phyloP scores from a whole-genome alignment of 306 rosid species.

The Astragalus glycyphyllos region DNA sequence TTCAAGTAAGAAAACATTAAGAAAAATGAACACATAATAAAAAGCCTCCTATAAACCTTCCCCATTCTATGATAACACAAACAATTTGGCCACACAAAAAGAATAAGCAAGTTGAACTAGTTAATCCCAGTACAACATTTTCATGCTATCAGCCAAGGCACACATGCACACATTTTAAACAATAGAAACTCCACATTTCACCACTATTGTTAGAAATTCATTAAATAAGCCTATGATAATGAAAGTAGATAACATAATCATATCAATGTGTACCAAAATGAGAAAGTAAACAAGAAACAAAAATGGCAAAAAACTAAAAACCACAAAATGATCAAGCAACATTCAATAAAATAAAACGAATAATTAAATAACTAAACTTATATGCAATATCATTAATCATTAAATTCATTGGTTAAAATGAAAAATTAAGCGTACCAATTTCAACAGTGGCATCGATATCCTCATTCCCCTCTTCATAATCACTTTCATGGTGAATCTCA shows the following conservation, averaged over 20 bases:
- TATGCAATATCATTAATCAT: neutral
- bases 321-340: neutral
- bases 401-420: too few species aligned
- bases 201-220: neutral
- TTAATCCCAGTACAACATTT: neutral
- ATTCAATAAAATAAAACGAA: neutral
- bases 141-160: slow-evolving; percentile 3
- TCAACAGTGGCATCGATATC: slow-evolving; percentile 51
- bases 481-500: slow-evolving; percentile 58
- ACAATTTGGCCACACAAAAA: neutral
- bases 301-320: neutral
- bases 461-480: slow-evolving; percentile 52
- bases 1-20: neutral
- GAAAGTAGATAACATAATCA: neutral
- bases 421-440: slow-evolving; percentile 53
- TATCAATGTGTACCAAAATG: slow-evolving; percentile 26
- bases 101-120: slow-evolving; percentile 7
- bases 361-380: too few species aligned
- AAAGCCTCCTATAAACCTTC: neutral
- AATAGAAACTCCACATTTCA: neutral
- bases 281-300: neutral
- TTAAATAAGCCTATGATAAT: slow-evolving; percentile 6
- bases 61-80: neutral
- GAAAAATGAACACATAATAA: neutral
- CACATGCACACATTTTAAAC: neutral